These are phyloP conservation scores for Ascochyta lentis DNA, from an alignment of 2,329 filamentous ascomycete species.

Conservation along the genomic window DNA sequence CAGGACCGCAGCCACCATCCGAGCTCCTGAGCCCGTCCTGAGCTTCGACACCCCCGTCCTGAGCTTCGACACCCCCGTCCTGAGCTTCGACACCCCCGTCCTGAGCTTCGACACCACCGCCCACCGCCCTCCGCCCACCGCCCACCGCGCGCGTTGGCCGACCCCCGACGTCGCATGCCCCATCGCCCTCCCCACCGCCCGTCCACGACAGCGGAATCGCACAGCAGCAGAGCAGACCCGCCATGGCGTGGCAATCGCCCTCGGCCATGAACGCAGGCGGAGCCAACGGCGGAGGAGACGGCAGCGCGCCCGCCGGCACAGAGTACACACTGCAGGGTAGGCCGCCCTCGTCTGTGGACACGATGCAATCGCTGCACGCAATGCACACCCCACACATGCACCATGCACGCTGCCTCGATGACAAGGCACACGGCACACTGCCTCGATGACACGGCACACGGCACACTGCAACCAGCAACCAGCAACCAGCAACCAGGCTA, in stretches of 20 bases:
- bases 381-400: conserved; percentile 6
- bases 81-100: conserved; percentile 21
- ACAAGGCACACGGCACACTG: too few relatives aligned
- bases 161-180: conserved; percentile 41
- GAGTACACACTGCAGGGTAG: conserved; percentile 76
- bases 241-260: conserved; percentile 75
- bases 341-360: conserved; percentile 10
- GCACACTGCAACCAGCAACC: conserved; percentile 7
- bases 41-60: conserved; percentile 21
- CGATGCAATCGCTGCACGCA: conserved; percentile 8
- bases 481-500: conserved; percentile 16
- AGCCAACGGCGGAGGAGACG: conserved; percentile 56
- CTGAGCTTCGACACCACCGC: conserved; percentile 22
- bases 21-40: conserved; percentile 28
- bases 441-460: neutral
- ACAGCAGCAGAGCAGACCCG: conserved; percentile 30
- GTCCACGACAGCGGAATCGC: conserved; percentile 32
- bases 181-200: conserved; percentile 25
- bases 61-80: conserved; percentile 20
- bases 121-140: too few relatives aligned
- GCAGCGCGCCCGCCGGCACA: conserved; percentile 64
- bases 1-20: too few relatives aligned
- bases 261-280: conserved; percentile 67
- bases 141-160: conserved; percentile 23
- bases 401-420: conserved; percentile 1